phyloP scores from a whole-genome alignment of 129 eudicot species.

The Helianthus tuberosus region DNA sequence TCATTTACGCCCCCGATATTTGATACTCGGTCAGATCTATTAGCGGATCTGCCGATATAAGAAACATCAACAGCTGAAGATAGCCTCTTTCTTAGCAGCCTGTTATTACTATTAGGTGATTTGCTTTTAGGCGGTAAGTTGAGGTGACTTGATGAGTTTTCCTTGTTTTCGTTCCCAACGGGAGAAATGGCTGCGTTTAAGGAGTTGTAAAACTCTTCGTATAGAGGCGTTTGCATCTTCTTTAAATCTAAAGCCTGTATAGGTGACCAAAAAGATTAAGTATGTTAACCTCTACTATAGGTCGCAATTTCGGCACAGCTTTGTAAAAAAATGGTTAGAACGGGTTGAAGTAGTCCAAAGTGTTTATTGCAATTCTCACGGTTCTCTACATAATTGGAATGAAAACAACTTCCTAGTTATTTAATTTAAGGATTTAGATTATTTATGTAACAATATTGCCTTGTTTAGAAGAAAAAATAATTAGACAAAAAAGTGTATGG shows the following conservation, averaged over 20 bases:
- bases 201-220: constrained; percentile 86
- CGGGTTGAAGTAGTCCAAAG: neutral
- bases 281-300: neutral
- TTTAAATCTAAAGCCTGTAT: constrained; percentile 90
- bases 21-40: constrained; percentile 45
- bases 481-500: no score
- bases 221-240: constrained; percentile 93
- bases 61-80: constrained; percentile 73
- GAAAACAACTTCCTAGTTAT: neutral
- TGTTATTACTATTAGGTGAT: constrained; percentile 49
- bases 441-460: neutral
- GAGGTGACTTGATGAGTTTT: constrained; percentile 52
- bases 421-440: neutral
- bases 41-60: constrained; percentile 54
- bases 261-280: neutral
- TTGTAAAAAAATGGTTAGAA: no score
- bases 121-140: constrained; percentile 80
- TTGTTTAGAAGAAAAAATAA: neutral
- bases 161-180: constrained; percentile 58
- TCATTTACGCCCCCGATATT: constrained; percentile 44
- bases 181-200: constrained; percentile 55
- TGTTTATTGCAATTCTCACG: neutral
- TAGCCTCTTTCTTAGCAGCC: constrained; percentile 63
- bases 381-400: neutral
- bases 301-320: neutral